Conservation (phyloP, 129 eudicot genomes). For the Chrysanthemum seticuspe region DNA sequence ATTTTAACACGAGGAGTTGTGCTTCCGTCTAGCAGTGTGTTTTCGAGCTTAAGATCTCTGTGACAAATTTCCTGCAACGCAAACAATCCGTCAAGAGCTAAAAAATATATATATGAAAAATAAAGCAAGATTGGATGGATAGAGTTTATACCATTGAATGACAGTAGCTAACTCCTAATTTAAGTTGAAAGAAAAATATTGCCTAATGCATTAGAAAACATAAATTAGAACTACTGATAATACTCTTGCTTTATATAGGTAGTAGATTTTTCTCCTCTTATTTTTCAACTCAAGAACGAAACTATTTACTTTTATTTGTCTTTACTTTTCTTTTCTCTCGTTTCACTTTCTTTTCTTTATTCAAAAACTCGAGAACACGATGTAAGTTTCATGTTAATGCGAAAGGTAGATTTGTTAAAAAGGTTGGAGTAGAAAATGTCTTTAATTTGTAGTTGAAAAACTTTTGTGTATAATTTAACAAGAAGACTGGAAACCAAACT, state of each 20-base stretch:
- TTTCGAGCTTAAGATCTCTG: constrained; percentile 83
- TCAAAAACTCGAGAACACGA: too few relatives aligned
- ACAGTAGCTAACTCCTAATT: constrained; percentile 82
- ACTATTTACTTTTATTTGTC: too few relatives aligned
- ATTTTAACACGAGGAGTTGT: constrained; percentile 72
- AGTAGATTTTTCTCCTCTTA: too few relatives aligned
- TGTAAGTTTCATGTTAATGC: too few relatives aligned
- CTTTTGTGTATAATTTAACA: too few relatives aligned
- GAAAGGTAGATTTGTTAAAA: too few relatives aligned
- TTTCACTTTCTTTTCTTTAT: too few relatives aligned
- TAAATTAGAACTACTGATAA: neutral
- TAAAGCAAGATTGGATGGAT: constrained; percentile 5
- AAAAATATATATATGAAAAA: neutral
- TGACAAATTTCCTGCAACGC: constrained; percentile 59
- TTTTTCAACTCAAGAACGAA: too few relatives aligned
- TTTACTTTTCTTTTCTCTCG: too few relatives aligned
- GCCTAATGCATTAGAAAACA: constrained; percentile 43
- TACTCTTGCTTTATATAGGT: neutral
- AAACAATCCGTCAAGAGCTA: constrained; percentile 1
- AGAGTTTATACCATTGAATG: constrained; percentile 61
- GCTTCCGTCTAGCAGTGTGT: constrained; percentile 69
- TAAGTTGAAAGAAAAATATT: constrained; percentile 72
- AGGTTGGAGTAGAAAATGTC: too few relatives aligned
- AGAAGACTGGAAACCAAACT: too few relatives aligned
- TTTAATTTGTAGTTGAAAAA: too few relatives aligned